Conservation (phyloP, 2,329 filamentous ascomycete genomes). For the Alternaria solani region DNA sequence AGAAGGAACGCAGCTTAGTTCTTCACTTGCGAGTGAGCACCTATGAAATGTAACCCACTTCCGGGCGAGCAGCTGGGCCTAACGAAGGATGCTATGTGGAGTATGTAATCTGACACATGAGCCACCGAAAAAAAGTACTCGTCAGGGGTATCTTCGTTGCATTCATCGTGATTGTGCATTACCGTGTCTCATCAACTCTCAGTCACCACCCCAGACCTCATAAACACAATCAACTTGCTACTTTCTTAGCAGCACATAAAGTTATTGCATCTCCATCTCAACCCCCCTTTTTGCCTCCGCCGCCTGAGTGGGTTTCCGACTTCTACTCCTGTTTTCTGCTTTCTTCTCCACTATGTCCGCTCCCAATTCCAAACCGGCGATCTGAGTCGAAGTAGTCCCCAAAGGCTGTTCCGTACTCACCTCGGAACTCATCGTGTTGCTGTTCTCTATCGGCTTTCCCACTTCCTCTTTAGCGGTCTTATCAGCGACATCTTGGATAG, state of each 20-base stretch:
- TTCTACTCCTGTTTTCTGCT: constrained; percentile 23
- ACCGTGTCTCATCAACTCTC: background rate
- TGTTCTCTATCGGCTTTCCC: background rate
- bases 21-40: too few relatives aligned
- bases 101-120: too few relatives aligned
- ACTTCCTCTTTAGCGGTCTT: background rate
- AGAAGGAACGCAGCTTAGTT: too few relatives aligned
- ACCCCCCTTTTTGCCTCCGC: constrained; percentile 35
- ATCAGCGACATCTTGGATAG: background rate
- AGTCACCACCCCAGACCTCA: background rate
- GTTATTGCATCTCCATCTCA: constrained; percentile 49
- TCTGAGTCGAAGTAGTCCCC: background rate
- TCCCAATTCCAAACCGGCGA: constrained; percentile 3
- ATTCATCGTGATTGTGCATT: constrained; percentile 5
- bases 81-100: too few relatives aligned
- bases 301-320: constrained; percentile 29
- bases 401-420: background rate
- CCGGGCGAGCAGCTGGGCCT: too few relatives aligned
- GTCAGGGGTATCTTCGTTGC: constrained; percentile 14
- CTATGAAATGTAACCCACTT: too few relatives aligned
- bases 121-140: too few relatives aligned
- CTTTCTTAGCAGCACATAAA: background rate
- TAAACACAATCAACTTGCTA: background rate
- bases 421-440: background rate
- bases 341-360: constrained; percentile 19